These are phyloP conservation scores for Symmetrospora coprosmae DNA, from an alignment of 768 basidiomycete species.

Conservation along the genomic window DNA sequence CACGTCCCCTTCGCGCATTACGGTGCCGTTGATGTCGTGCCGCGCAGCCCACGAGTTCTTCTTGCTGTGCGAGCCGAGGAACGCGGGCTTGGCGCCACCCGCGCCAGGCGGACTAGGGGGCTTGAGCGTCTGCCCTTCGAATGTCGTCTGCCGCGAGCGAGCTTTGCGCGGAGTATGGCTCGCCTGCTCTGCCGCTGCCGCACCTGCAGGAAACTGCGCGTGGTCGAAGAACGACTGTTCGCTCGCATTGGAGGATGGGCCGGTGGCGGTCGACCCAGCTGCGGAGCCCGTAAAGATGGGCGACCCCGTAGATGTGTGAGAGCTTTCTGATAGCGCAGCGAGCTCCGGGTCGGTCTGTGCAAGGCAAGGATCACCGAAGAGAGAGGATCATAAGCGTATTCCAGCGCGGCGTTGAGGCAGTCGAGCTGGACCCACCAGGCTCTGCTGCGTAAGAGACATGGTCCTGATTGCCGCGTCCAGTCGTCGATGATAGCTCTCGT, in stretches of 20 bases:
- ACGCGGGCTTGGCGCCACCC: neutral
- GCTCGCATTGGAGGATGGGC: neutral
- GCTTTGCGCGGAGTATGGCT: conserved; percentile 16
- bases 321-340: conserved; percentile 17
- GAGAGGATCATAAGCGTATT: neutral
- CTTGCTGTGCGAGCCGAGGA: conserved; percentile 4
- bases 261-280: neutral
- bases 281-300: conserved; percentile 10
- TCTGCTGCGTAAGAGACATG: conserved; percentile 3
- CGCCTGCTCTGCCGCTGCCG: neutral
- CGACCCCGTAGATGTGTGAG: neutral
- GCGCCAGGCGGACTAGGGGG: neutral
- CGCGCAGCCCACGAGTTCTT: conserved; percentile 13
- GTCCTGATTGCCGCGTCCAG: neutral
- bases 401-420: neutral
- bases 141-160: conserved; percentile 12
- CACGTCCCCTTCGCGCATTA: conserved; percentile 25
- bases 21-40: conserved; percentile 31
- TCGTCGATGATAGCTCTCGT: neutral
- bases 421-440: neutral
- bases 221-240: conserved; percentile 19
- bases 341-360: conserved; percentile 11
- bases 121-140: conserved; percentile 9
- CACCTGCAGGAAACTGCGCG: neutral
- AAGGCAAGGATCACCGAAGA: neutral